These are phyloP conservation scores for Diaporthe longicolla DNA, from an alignment of 2,329 filamentous ascomycete genomes.

Conservation along the genomic window DNA sequence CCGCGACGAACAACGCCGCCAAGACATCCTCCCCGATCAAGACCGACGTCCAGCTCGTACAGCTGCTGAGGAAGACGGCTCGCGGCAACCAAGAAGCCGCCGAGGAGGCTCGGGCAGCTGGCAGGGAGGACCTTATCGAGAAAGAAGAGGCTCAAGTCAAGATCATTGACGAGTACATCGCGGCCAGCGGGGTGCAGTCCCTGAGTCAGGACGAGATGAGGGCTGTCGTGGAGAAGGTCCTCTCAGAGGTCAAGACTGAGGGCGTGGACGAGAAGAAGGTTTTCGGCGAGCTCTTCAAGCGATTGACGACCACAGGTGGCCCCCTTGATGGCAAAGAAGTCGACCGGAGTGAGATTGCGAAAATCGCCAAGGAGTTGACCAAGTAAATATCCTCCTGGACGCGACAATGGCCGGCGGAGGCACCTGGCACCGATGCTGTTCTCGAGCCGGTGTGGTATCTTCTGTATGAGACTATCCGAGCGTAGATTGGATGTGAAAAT, in stretches of 20 bases:
- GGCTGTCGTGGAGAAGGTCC: conserved; percentile 63
- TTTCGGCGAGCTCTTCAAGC: conserved; percentile 75
- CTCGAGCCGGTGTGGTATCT: background rate
- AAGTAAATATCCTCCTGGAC: conserved; percentile 3
- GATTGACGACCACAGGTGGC: conserved; percentile 64
- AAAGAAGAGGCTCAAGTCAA: conserved; percentile 77
- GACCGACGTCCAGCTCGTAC: conserved; percentile 78
- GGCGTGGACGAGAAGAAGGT: conserved; percentile 61
- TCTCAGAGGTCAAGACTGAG: conserved; percentile 65
- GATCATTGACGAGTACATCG: conserved; percentile 76
- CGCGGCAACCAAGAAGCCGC: conserved; percentile 70
- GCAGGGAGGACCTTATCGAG: conserved; percentile 76
- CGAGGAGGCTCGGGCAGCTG: conserved; percentile 74
- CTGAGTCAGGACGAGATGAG: conserved; percentile 72
- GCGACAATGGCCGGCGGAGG: background rate
- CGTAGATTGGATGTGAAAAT: conserved; percentile 17
- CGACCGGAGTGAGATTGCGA: conserved; percentile 72
- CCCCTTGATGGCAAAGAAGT: conserved; percentile 74
- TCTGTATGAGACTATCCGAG: conserved; percentile 28
- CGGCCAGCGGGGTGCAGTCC: conserved; percentile 70
- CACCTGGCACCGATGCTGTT: background rate
- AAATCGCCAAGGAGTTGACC: conserved; percentile 69
- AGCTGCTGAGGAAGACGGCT: conserved; percentile 75
- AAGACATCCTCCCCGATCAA: conserved; percentile 76
- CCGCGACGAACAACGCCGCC: conserved; percentile 80